A percentile compares a stretch with the other conserved stretches of the same genome.
phyloP scores from a whole-genome alignment of 1,284 basidiomycete species.

The Melampsora americana region DNA sequence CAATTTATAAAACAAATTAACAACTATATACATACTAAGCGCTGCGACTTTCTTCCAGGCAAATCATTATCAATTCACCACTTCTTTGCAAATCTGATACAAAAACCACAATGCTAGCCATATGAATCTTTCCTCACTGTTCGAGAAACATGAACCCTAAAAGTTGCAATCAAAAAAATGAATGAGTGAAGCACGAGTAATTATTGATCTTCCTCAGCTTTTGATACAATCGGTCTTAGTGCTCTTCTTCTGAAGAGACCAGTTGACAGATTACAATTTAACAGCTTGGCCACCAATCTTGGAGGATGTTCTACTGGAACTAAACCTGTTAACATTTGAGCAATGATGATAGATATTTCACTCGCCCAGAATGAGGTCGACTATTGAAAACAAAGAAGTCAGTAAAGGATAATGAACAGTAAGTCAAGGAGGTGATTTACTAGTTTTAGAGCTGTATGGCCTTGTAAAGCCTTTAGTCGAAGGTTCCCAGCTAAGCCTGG shows the following conservation, averaged over 20 bases:
- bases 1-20: too few relatives aligned
- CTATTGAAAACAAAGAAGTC: not conserved
- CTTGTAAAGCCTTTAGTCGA: slow-evolving; percentile 9
- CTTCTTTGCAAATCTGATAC: too few relatives aligned
- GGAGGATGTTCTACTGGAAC: not conserved
- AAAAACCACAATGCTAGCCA: too few relatives aligned
- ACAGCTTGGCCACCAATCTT: slow-evolving; percentile 27
- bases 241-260: slow-evolving; percentile 28
- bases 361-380: slow-evolving; percentile 35
- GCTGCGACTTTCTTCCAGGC: too few relatives aligned
- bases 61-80: too few relatives aligned
- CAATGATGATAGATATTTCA: slow-evolving; percentile 20
- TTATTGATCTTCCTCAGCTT: too few relatives aligned
- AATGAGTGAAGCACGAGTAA: too few relatives aligned
- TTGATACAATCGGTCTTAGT: slow-evolving; percentile 6
- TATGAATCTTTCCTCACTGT: too few relatives aligned
- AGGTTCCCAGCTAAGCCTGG: slow-evolving; percentile 26
- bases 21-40: too few relatives aligned
- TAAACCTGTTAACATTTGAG: not conserved
- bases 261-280: slow-evolving; percentile 34
- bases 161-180: too few relatives aligned
- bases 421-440: not conserved
- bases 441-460: slow-evolving; percentile 20
- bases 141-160: too few relatives aligned
- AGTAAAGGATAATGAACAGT: not conserved